Evolutionary conservation across 2,329 filamentous ascomycete genomes (phyloP).

Genomic region (Hymenoscyphus occultus): DNA sequence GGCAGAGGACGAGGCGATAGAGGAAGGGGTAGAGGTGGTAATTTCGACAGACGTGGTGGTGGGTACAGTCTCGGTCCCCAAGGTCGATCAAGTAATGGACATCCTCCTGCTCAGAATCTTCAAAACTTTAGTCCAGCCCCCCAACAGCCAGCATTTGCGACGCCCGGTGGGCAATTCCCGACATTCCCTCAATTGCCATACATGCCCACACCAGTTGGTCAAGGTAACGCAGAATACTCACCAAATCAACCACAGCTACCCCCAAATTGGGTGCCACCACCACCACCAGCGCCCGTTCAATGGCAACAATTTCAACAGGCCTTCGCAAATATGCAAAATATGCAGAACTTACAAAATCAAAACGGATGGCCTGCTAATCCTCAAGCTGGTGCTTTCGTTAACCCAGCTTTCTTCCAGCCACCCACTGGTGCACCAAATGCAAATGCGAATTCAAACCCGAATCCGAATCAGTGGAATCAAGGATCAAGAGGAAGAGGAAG

Average conservation of each 20-base stretch:
- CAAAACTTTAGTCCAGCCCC: slow-evolving; percentile 6
- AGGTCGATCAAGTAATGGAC: slow-evolving; percentile 19
- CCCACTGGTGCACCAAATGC: slow-evolving; percentile 17
- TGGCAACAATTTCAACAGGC: slow-evolving; percentile 21
- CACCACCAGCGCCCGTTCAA: slow-evolving; percentile 21
- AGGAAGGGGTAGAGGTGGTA: slow-evolving; percentile 30
- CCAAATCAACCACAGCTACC: slow-evolving; percentile 29
- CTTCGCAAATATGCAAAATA: slow-evolving; percentile 18
- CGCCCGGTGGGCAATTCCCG: slow-evolving; percentile 16
- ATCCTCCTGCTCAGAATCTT: slow-evolving; percentile 10
- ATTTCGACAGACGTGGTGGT: slow-evolving; percentile 24
- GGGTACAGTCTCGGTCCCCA: slow-evolving; percentile 19
- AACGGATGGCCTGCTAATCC: slow-evolving; percentile 20
- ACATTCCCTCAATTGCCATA: slow-evolving; percentile 13
- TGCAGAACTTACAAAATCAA: slow-evolving; percentile 10
- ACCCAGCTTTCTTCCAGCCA: slow-evolving; percentile 33
- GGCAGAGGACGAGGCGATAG: slow-evolving; percentile 23
- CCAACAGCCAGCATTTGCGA: slow-evolving; percentile 13
- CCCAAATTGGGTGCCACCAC: slow-evolving; percentile 27
- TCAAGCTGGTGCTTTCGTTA: slow-evolving; percentile 31
- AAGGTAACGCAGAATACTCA: slow-evolving; percentile 15
- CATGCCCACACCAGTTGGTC: neutral
- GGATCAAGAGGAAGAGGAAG: slow-evolving; percentile 20
- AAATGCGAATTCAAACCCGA: neutral
- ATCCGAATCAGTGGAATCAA: slow-evolving; percentile 14